Conservation (phyloP, 495 filamentous ascomycete species). For the Aspergillus carlsbadensis region DNA sequence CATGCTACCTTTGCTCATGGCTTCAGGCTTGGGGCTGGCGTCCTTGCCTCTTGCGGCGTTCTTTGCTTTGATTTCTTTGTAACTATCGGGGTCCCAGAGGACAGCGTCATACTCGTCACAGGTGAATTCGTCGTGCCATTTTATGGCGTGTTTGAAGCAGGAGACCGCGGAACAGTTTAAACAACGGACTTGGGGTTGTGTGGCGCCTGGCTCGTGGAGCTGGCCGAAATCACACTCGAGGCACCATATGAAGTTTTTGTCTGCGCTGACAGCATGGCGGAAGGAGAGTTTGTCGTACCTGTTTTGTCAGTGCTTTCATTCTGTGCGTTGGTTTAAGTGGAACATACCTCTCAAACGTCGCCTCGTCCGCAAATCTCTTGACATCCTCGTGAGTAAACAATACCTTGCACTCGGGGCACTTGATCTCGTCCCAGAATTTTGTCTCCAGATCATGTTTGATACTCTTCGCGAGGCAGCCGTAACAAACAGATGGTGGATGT, state of each 20-base stretch:
- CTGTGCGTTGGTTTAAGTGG: not conserved
- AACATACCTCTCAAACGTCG: not conserved
- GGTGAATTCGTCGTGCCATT: constrained; percentile 17
- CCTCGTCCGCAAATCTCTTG: constrained; percentile 6
- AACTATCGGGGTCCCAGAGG: constrained; percentile 15
- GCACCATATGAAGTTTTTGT: constrained; percentile 18
- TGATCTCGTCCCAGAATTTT: constrained; percentile 16
- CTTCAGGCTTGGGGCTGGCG: not conserved
- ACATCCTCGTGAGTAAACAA: constrained; percentile 11
- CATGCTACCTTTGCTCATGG: not conserved
- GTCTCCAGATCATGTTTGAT: constrained; percentile 15
- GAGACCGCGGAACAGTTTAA: constrained; percentile 1
- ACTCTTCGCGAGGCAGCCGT: constrained; percentile 9
- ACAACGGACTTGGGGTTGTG: constrained; percentile 6
- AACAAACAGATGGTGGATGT: constrained; percentile 8
- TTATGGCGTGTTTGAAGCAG: constrained; percentile 16
- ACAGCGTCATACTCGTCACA: constrained; percentile 17
- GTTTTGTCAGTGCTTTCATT: not conserved
- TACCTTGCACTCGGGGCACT: constrained; percentile 13
- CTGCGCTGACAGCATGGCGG: constrained; percentile 7
- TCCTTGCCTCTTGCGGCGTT: not conserved
- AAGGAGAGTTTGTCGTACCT: constrained; percentile 12
- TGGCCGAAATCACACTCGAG: constrained; percentile 14
- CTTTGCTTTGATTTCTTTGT: constrained; percentile 4
- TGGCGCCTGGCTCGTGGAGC: constrained; percentile 6